Evolutionary conservation across 2,329 filamentous ascomycete species (phyloP), one percentile per base, ranked within the genome.

Genomic region (Stenocarpella maydis): DNA sequence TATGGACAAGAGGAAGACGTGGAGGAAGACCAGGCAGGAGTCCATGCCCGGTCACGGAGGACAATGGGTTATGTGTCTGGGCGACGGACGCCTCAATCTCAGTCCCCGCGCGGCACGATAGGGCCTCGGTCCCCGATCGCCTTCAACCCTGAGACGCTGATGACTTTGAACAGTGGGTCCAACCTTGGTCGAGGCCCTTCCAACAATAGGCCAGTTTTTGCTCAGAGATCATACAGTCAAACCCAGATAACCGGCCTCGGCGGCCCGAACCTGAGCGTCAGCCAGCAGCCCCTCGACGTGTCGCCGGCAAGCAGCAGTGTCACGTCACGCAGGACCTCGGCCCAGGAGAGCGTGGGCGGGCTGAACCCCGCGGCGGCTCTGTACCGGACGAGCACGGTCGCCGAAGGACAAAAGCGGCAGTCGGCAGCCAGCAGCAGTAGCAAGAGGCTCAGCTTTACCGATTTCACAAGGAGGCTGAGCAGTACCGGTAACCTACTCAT

Each of bases 401-500:
- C 55, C 26, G 69, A 71, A 49, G 69, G 69, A 2, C 67, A 67
- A 28, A 52, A 87, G 72, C 84, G 86, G 39, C 80, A 82, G 58
- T 89, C 87, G 34, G 80, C 80, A 49, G 85, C 84, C 14, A 88
- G 85, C 75, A 65, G 47, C n/a, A 26, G 65, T 26, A 68, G 60
- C 55, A 90, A 89, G 80, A 83, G 86, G 70, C 82, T 88, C 67
- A 89, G 86, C 79, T 88, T 90, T 73, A 86, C 83, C 73, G 88
- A 91, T 66, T 88, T 89, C 72, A 86, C 87, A 55, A 88, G 87
- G 76, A 82, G 87, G 71, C 77, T 90, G 66, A 90, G 87, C 73
- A 89, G 85, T 76, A 89, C 87, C 64, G 89, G 86, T 75, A 89
- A 85, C 76, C 78, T 89, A 75, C 80, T 90, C 65, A 81, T 90